Evolutionary conservation across 139 green algal species (phyloP).

Genomic region (Chlamydomonas schloesseri): DNA sequence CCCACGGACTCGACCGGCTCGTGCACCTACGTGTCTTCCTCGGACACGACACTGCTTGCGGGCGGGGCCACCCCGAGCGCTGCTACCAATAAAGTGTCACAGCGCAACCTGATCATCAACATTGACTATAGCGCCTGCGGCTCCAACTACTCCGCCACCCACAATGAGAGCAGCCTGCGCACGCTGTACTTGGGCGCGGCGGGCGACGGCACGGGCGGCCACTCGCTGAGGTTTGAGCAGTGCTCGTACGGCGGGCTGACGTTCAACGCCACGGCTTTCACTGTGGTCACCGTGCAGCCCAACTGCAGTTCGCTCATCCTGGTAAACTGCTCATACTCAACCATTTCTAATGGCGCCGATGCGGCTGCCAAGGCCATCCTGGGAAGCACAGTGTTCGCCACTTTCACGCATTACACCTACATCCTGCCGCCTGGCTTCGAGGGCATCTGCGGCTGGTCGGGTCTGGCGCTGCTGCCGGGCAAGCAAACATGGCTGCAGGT

Average conservation of each 20-base stretch:
- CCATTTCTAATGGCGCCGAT: neutral
- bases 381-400: neutral
- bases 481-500: slow-evolving; percentile 15
- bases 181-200: neutral
- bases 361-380: neutral
- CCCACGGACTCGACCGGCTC: neutral
- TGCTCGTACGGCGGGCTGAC: slow-evolving; percentile 18
- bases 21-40: neutral
- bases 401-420: slow-evolving; percentile 21
- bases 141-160: too few species aligned
- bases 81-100: neutral
- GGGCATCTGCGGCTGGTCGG: neutral
- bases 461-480: slow-evolving; percentile 17
- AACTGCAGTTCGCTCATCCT: neutral
- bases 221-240: neutral
- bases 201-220: neutral
- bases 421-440: neutral
- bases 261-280: neutral
- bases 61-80: neutral
- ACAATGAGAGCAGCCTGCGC: neutral
- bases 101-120: slow-evolving; percentile 3
- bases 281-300: neutral
- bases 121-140: slow-evolving; percentile 5
- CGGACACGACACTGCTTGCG: neutral
- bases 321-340: neutral